Evolutionary conservation across 108 stramenopile species (phyloP).

Genomic region (Pinguiococcus pyrenoidosus): DNA sequence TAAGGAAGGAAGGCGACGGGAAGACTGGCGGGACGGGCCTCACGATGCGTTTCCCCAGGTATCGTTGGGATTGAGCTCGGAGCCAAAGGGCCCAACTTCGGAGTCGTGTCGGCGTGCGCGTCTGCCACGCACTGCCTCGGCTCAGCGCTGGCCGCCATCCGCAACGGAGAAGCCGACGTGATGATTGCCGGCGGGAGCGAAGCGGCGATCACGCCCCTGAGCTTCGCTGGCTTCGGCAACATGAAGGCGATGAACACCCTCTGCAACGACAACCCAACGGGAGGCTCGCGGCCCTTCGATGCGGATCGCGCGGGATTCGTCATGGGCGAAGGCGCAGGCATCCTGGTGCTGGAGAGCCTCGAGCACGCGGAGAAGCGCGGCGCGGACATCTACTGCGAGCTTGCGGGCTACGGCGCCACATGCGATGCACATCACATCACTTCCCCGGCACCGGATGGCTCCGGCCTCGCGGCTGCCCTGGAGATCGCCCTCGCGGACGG

Average conservation of each 20-base stretch:
- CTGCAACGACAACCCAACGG: slow-evolving; percentile 64
- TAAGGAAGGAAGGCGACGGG: no score
- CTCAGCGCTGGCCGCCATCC: slow-evolving; percentile 55
- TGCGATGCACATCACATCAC: slow-evolving; percentile 93
- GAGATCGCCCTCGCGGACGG: slow-evolving; percentile 62
- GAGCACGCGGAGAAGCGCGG: slow-evolving; percentile 72
- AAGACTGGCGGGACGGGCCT: no score
- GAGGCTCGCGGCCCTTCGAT: slow-evolving; percentile 78
- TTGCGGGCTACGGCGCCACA: slow-evolving; percentile 64
- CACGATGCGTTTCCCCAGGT: no score
- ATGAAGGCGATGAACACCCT: slow-evolving; percentile 83
- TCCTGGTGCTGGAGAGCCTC: slow-evolving; percentile 65
- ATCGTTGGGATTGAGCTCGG: slow-evolving; percentile 76
- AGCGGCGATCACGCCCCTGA: slow-evolving; percentile 78
- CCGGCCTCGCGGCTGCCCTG: slow-evolving; percentile 73
- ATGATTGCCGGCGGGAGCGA: slow-evolving; percentile 87
- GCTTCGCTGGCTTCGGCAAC: slow-evolving; percentile 74
- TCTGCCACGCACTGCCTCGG: slow-evolving; percentile 76
- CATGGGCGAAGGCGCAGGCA: slow-evolving; percentile 93
- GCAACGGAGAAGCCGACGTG: slow-evolving; percentile 63
- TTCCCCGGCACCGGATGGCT: slow-evolving; percentile 73
- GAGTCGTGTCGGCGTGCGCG: slow-evolving; percentile 78
- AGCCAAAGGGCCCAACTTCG: slow-evolving; percentile 83
- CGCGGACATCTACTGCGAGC: slow-evolving; percentile 72
- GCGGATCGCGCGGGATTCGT: slow-evolving; percentile 75